Conservation (phyloP, 2,329 filamentous ascomycete genomes). For the Curvularia hawaiiensis region DNA sequence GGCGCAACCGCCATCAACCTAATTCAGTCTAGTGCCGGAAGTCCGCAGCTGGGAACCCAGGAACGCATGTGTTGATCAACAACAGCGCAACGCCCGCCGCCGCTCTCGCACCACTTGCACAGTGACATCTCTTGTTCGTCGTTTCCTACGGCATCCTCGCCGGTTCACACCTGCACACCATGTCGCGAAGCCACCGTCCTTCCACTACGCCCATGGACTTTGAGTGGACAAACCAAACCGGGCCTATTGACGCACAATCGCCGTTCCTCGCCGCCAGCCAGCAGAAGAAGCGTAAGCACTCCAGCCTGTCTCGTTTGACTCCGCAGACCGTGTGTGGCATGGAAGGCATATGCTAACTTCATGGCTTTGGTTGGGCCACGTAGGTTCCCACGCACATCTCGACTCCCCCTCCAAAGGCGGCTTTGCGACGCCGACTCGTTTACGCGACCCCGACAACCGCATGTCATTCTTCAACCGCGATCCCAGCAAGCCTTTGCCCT, state of each 20-base stretch:
- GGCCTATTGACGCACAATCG: slow-evolving; percentile 53
- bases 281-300: slow-evolving; percentile 48
- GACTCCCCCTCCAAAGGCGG: slow-evolving; percentile 55
- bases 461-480: slow-evolving; percentile 54
- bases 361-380: slow-evolving; percentile 16
- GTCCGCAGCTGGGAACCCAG: slow-evolving; percentile 20
- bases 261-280: slow-evolving; percentile 50
- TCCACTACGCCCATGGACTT: slow-evolving; percentile 60
- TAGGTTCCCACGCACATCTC: slow-evolving; percentile 46
- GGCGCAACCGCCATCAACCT: slow-evolving; percentile 3
- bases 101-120: slow-evolving; percentile 16
- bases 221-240: slow-evolving; percentile 55
- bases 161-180: slow-evolving; percentile 14
- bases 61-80: slow-evolving; percentile 23
- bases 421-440: slow-evolving; percentile 45
- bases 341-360: slow-evolving; percentile 21
- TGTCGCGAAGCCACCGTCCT: slow-evolving; percentile 42
- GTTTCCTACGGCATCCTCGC: background rate
- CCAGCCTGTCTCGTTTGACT: slow-evolving; percentile 5
- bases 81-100: slow-evolving; percentile 14
- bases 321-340: background rate
- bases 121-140: background rate
- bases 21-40: slow-evolving; percentile 22
- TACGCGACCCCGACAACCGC: slow-evolving; percentile 57
- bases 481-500: slow-evolving; percentile 47